phyloP scores from a whole-genome alignment of 2,329 filamentous ascomycete species.

The Ophiostoma triangulosporum region DNA sequence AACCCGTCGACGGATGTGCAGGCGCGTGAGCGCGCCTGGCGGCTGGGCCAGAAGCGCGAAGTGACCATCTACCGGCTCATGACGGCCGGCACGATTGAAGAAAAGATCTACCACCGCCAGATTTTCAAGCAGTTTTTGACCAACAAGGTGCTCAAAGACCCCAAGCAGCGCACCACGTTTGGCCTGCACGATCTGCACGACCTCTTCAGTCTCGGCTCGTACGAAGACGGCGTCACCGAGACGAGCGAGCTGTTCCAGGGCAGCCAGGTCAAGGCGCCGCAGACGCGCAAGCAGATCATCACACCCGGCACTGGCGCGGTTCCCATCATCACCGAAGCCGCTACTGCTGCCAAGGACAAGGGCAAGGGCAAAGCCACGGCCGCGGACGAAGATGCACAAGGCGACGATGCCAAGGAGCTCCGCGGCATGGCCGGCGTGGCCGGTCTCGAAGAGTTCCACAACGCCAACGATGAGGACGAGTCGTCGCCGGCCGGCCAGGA shows the following conservation, averaged over 20 bases:
- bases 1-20: conserved; percentile 95
- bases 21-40: conserved; percentile 89
- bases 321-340: conserved; percentile 4
- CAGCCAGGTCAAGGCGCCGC: conserved; percentile 54
- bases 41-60: conserved; percentile 84
- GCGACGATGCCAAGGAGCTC: conserved; percentile 10
- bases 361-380: not conserved
- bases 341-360: not conserved
- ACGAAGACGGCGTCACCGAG: conserved; percentile 58
- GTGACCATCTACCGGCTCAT: conserved; percentile 97
- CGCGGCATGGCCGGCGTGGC: conserved; percentile 42
- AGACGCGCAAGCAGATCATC: conserved; percentile 16
- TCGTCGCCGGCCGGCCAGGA: conserved; percentile 36
- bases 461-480: conserved; percentile 25
- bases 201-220: conserved; percentile 65
- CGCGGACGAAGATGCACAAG: not conserved
- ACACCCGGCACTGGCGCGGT: conserved; percentile 18
- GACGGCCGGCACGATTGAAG: conserved; percentile 94
- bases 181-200: conserved; percentile 84
- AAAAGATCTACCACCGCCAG: conserved; percentile 97
- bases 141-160: conserved; percentile 89
- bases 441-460: conserved; percentile 48
- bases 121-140: conserved; percentile 98
- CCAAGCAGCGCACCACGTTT: conserved; percentile 84
- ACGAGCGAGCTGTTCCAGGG: conserved; percentile 78